A percentile compares a stretch with the other conserved stretches of the same genome.
phyloP scores from a whole-genome alignment of 306 rosid genomes.

The Morella rubra region DNA sequence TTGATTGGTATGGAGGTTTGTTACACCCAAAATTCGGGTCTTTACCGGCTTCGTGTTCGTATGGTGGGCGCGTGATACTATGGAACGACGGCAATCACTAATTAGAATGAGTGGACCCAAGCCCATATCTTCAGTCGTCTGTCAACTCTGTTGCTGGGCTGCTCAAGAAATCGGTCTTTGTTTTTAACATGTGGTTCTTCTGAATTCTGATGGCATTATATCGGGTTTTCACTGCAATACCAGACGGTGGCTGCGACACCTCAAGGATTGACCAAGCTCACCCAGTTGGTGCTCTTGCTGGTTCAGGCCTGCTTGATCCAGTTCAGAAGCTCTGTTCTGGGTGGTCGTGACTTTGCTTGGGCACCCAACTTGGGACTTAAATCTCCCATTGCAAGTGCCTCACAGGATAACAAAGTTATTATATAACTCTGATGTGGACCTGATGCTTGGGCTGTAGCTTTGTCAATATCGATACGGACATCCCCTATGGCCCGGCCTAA shows the following conservation, averaged over 20 bases:
- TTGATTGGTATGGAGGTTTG: too few relatives aligned
- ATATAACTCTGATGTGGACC: conserved; percentile 20
- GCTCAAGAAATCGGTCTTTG: conserved; percentile 88
- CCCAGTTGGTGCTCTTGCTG: conserved; percentile 76
- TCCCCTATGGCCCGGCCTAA: too few relatives aligned
- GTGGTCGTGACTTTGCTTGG: conserved; percentile 94
- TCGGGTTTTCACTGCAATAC: conserved; percentile 67
- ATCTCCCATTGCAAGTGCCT: conserved; percentile 79
- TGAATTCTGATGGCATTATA: conserved; percentile 85
- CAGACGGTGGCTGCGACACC: conserved; percentile 84
- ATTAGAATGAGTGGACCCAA: conserved; percentile 62
- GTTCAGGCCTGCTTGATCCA: conserved; percentile 73
- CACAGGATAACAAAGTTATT: conserved; percentile 75
- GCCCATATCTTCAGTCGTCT: conserved; percentile 68
- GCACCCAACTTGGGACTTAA: conserved; percentile 88
- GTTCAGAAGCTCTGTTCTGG: conserved; percentile 88
- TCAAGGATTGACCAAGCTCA: conserved; percentile 76
- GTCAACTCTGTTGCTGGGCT: conserved; percentile 92
- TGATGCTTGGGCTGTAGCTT: too few relatives aligned
- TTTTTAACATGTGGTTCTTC: conserved; percentile 81
- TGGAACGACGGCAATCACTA: conserved; percentile 82
- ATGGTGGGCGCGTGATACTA: conserved; percentile 64
- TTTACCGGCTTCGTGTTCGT: conserved; percentile 72
- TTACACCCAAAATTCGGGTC: conserved; percentile 85
- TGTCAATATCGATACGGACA: too few relatives aligned